Evolutionary conservation across 2,329 filamentous ascomycete genomes (phyloP), one percentile per base, ranked within the genome.

Genomic region (Beauveria varroae): DNA sequence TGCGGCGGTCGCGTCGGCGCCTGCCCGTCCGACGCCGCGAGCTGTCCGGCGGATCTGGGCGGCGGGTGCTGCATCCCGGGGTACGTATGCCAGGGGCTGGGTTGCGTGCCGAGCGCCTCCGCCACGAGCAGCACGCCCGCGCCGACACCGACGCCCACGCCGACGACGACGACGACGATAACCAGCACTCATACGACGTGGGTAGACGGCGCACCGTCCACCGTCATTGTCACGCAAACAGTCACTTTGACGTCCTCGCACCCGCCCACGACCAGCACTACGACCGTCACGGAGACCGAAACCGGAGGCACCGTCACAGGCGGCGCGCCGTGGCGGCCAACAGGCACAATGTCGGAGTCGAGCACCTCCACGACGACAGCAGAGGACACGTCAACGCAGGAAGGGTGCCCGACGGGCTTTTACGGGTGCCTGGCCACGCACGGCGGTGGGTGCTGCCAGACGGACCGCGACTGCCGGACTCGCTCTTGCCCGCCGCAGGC

Each of bases 401-500:
- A 69, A 6, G 74, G 74, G 67, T 98, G 93, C 68, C 93, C 93
- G 0, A 93, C 88, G 0, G 93, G 93, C 2, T 98, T 93, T 78
- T 98, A 98, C 73, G 88, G 91, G 56, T 98, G 93, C 74, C 84
- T 87, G 2, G 93, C 93, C 2, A 86, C 86, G 63, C 91, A 93
- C 63, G 91, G 90, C 16, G 91, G 91, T 22, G 83, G 83, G 2
- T 98, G 93, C 77, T 98, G 93, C 75, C 89, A 89, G 62, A 92
- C 91, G 0, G 93, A 91, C 2, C 85, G 93, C 22, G 84, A 96
- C 75, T 98, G 93, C 75, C 84, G 88, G 63, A 88, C 86, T 0
- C 90, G 89, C 0, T 90, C 88, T 7, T 98, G 93, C 68, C 89
- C 90, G 0, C 74, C 84, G 0, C 76, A 79, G 0, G 68, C 79